phyloP scores from a whole-genome alignment of 2,329 filamentous ascomycete genomes.

The Colletotrichum sp. region DNA sequence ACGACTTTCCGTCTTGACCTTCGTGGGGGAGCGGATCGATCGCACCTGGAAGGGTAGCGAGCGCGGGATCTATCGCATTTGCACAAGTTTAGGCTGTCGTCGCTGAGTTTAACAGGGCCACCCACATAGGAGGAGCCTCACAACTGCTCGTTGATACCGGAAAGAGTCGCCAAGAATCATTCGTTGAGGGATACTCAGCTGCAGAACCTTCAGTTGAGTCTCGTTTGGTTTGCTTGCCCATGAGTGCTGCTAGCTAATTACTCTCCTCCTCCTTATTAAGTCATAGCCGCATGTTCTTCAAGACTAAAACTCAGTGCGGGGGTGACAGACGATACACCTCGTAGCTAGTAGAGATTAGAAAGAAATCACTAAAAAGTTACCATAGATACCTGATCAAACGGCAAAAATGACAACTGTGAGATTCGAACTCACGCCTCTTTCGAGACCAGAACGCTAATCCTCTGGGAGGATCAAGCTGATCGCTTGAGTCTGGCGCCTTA shows the following conservation, averaged over 20 bases:
- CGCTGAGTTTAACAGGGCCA: not conserved
- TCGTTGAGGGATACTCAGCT: not conserved
- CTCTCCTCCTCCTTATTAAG: not conserved
- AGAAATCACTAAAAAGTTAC: too few species aligned
- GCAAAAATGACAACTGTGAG: not conserved
- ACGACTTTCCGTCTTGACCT: not conserved
- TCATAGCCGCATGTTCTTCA: not conserved
- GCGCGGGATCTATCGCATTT: not conserved
- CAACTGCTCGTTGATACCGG: not conserved
- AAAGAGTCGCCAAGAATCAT: not conserved
- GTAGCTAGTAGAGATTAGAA: too few species aligned
- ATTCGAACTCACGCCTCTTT: conserved; percentile 5
- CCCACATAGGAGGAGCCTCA: not conserved
- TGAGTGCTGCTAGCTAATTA: not conserved
- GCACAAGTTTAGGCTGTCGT: not conserved
- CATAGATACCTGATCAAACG: not conserved
- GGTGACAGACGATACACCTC: not conserved
- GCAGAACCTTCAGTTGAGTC: not conserved
- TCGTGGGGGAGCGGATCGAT: not conserved
- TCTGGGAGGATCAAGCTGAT: not conserved
- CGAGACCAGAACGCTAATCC: not conserved
- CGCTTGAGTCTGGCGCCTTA: conserved; percentile 5
- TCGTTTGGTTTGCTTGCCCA: not conserved
- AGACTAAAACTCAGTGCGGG: not conserved
- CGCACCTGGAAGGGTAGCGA: not conserved